Base-by-base conservation (phyloP, 108 stramenopile genomes). In the Schizochytrium sp. region DNA sequence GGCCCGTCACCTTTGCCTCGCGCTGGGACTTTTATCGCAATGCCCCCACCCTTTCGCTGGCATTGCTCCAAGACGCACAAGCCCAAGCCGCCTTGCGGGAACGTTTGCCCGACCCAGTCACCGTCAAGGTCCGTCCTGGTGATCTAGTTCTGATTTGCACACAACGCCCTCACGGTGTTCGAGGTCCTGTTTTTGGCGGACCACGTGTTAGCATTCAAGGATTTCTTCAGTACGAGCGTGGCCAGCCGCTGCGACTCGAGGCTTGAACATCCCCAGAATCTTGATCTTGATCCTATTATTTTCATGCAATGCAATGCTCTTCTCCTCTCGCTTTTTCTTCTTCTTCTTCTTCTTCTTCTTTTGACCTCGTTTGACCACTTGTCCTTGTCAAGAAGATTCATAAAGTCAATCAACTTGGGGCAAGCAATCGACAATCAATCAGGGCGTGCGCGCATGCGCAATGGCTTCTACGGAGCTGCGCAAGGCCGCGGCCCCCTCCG, bases 121-220 rank as follows among this genome's bases (percentile, higher is more conserved):
- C 57, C 16, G 60, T 92, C 57, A 72, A 44, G 41, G 88, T 89
- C 29, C 60, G 43, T 41, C 43, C 90, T 18, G 92, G 92, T 8
- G 92, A 92, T 58, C 58, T 92, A 57, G 88, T 92, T 10, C 48
- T 92, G 34, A 28, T 92, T 41, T 92, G 90, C 45, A 91, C 89
- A 5, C 91, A 92, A 90, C 87, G 92, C 18, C 92, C 92, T 60
- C 92, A 92, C 41, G 92, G 91, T 25, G 92, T 91, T 12, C 90
- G 88, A 45, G 92, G 92, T 1, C 91, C 91, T 58, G 51, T 83
- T 14, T 3, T 53, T 8, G 87, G 91, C 45, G 91, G 91, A 18
- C 90, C 91, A 60, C 91, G 91, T 28, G 91, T 92, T 18, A 92
- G 91, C 87, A 90, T 92, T 47, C 91, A 92, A 45, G 90, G 90